Base-by-base conservation (phyloP, 2,329 filamentous ascomycete genomes). In the Fusarium sp. region DNA sequence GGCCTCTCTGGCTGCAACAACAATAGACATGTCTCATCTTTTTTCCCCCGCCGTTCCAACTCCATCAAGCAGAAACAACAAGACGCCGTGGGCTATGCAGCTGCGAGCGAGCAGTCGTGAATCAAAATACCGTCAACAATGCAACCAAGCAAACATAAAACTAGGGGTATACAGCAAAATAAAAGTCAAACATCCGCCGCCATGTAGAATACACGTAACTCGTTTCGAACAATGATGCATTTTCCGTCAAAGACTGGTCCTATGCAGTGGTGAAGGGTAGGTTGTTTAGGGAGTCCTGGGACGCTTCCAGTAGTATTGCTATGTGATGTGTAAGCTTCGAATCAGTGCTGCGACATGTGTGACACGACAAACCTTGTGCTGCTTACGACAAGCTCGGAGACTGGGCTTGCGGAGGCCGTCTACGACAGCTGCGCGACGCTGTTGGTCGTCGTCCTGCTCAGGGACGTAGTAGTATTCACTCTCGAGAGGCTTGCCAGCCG, bases 401-500 rank as follows among this genome's bases (percentile, higher is more conserved):
- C 92, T 95, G 39, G 93, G 94, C 78, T 96, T 97, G 53, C 92
- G 85, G 74, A 97, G 81, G 49, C 92, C 91, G 67, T 93, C 89
- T 2, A 93, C 92, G 12, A 97, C 92, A 22, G 93, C 91, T 50
- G 92, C 85, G 47, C 91, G 87, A 58, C 94, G 86, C 73, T 90
- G 86, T 63, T 88, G 85, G 73, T 98, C 93, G 3, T 84, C 81
- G 73, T 99, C 95, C 71, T 88, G 84, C 75, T 98, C 94, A 0
- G 93, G 91, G 7, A 97, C 83, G 73, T 99, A 99, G 78, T 98
- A 98, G 76, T 96, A 98, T 76, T 99, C 93, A 80, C 91, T 96
- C 81, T 99, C 94, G 1, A 99, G 85, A 7, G 89, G 80, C 79
- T 97, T 95, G 67, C 95, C 95, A 0, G 95, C 94, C 6, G 95